Base-by-base conservation (phyloP, 345 rosid species). In the Syzygium aromaticum region DNA sequence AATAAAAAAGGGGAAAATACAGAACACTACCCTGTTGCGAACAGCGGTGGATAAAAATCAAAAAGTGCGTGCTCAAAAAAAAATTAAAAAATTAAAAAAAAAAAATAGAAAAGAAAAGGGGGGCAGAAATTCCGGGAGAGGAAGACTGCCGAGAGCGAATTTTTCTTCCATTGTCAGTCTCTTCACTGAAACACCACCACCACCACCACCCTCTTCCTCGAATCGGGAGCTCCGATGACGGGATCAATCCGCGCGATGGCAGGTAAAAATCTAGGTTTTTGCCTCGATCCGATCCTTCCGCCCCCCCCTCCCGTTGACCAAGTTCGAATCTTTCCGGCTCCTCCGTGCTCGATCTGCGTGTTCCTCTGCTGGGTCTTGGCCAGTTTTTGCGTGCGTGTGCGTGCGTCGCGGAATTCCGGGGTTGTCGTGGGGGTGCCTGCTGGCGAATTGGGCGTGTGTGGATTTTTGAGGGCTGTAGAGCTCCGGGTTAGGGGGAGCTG, bases 31-130 rank as follows among this genome's bases (percentile, higher is more conserved):
- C 6, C 27, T 5, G 14, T 25, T 5, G 27, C 27, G 64, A 59
- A 59, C 30, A 59, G 64, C 27, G 30, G 64, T 7, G 6, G 7
- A 59, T n/a, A 59, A 25, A 7, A 61, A n/a, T 6, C 1, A n/a
- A n/a, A n/a, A 61, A 61, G 73, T 61, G 73, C 38, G 5, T 25
- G 7, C 30, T n/a, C 64, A 2, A 25, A 57, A 43, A 5, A 43
- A 43, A 25, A 1, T 33, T 33, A 57, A 2, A 4, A 43, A 5
- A 4, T 40, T 0, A 23, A 10, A 1, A 3, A 9, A 3, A 8
- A 56, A 56, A 10, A 57, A 57, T 25, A 25, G 27, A 57, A 28
- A 57, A 57, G 25, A 57, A n/a, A n/a, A 10, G 23, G 11, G 30
- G 64, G 28, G 30, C 28, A 57, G 64, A 57, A 59, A 59, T 59